Conservation (phyloP, 2,329 filamentous ascomycete genomes). For the Ophiostoma piceae region DNA sequence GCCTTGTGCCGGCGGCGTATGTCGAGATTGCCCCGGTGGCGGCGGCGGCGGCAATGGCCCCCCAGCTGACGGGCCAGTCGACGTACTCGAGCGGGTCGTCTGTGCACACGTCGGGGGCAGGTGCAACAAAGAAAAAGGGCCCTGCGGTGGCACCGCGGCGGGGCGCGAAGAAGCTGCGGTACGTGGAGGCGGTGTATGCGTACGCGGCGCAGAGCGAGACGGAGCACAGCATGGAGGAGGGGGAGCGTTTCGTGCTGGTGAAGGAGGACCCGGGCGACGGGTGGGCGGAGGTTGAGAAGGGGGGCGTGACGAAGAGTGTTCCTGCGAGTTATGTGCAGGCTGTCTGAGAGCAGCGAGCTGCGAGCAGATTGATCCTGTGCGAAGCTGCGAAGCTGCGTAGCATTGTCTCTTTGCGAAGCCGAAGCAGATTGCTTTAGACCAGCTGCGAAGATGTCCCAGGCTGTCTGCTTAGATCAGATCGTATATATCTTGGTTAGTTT, state of each 20-base stretch:
- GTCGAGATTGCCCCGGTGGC: constrained; percentile 56
- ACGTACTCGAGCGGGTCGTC: constrained; percentile 74
- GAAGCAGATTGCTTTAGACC: too few relatives aligned
- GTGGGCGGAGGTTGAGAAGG: constrained; percentile 95
- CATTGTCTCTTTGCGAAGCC: too few relatives aligned
- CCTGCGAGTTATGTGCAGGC: constrained; percentile 89
- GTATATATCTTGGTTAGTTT: background rate
- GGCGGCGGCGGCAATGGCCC: constrained; percentile 37
- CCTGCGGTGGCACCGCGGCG: constrained; percentile 85
- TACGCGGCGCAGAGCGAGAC: constrained; percentile 80
- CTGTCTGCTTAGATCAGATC: too few relatives aligned
- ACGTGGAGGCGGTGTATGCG: constrained; percentile 89
- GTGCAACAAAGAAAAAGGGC: constrained; percentile 70
- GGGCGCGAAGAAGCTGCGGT: constrained; percentile 88
- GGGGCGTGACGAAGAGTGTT: constrained; percentile 78
- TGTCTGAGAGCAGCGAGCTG: constrained; percentile 41
- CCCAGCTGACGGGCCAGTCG: constrained; percentile 47
- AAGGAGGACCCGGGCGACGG: constrained; percentile 86
- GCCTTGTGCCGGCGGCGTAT: constrained; percentile 82
- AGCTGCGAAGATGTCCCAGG: too few relatives aligned
- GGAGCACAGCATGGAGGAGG: constrained; percentile 86
- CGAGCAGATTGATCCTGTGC: too few relatives aligned
- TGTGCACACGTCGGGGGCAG: constrained; percentile 38
- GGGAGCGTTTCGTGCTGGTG: constrained; percentile 85
- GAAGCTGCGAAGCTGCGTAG: too few relatives aligned